These are phyloP conservation scores for Cryphonectria carpinicola DNA, from an alignment of 2,329 filamentous ascomycete genomes.

Conservation along the genomic window DNA sequence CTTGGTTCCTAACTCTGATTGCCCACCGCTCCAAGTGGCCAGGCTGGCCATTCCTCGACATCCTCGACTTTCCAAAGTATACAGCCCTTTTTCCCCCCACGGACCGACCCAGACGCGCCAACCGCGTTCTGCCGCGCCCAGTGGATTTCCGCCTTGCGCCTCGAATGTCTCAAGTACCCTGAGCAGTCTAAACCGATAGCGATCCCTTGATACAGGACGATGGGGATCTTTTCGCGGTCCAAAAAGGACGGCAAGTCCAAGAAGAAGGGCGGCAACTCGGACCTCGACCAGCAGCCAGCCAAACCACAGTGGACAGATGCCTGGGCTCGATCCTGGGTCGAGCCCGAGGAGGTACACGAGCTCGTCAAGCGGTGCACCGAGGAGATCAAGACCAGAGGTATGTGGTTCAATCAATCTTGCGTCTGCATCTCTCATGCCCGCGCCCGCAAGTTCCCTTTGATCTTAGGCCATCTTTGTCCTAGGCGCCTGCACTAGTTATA, in stretches of 20 bases:
- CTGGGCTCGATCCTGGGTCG: slow-evolving; percentile 80
- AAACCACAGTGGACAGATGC: slow-evolving; percentile 88
- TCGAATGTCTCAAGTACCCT: slow-evolving; percentile 28
- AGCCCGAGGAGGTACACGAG: slow-evolving; percentile 89
- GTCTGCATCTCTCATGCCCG: not conserved
- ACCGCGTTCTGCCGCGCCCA: slow-evolving; percentile 22
- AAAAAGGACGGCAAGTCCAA: slow-evolving; percentile 76
- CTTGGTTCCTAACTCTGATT: not conserved
- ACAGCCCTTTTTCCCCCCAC: not conserved
- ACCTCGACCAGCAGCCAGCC: slow-evolving; percentile 57
- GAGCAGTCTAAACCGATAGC: slow-evolving; percentile 20
- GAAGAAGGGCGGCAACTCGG: slow-evolving; percentile 62
- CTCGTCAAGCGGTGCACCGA: slow-evolving; percentile 81
- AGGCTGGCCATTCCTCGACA: slow-evolving; percentile 3
- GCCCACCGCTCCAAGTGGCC: slow-evolving; percentile 11
- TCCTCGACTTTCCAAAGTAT: slow-evolving; percentile 20
- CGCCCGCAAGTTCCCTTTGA: slow-evolving; percentile 28
- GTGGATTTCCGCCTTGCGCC: slow-evolving; percentile 18
- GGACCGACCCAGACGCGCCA: slow-evolving; percentile 19
- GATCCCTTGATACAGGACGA: slow-evolving; percentile 14
- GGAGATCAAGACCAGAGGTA: slow-evolving; percentile 95
- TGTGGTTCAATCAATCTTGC: slow-evolving; percentile 37
- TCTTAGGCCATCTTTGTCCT: slow-evolving; percentile 18
- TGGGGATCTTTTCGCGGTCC: slow-evolving; percentile 57
- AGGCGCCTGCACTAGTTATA: slow-evolving; percentile 28